Evolutionary conservation across 768 basidiomycete genomes (phyloP).

Genomic region (Trametes cinnabarina): DNA sequence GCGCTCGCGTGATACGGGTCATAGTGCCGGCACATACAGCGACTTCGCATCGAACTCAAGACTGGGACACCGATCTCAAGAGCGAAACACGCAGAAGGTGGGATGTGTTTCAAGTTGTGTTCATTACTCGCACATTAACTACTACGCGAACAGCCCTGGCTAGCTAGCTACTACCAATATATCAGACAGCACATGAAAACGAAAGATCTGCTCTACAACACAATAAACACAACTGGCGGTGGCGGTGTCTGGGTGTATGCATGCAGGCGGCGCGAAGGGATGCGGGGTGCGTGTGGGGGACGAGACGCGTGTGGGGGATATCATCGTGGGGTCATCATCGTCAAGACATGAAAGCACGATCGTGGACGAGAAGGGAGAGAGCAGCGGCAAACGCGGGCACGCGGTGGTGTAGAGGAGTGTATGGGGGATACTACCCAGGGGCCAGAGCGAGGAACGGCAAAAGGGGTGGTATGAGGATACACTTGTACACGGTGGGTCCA

Average conservation of each 20-base stretch:
- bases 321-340: constrained; percentile 13
- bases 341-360: constrained; percentile 8
- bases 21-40: no score
- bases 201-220: constrained; percentile 13
- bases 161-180: constrained; percentile 9
- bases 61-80: background rate
- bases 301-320: background rate
- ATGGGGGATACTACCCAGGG: background rate
- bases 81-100: background rate
- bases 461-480: background rate
- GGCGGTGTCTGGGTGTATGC: background rate
- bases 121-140: constrained; percentile 15
- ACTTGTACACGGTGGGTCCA: background rate
- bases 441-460: background rate
- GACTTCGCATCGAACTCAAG: background rate
- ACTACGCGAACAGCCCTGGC: background rate
- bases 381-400: background rate
- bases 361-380: background rate
- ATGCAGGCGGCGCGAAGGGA: background rate
- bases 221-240: background rate
- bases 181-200: constrained; percentile 5
- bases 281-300: background rate
- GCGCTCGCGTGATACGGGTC: no score
- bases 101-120: background rate
- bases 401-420: background rate